Base-by-base conservation (phyloP, 2,329 filamentous ascomycete genomes). In the Botrytis paeoniae region DNA sequence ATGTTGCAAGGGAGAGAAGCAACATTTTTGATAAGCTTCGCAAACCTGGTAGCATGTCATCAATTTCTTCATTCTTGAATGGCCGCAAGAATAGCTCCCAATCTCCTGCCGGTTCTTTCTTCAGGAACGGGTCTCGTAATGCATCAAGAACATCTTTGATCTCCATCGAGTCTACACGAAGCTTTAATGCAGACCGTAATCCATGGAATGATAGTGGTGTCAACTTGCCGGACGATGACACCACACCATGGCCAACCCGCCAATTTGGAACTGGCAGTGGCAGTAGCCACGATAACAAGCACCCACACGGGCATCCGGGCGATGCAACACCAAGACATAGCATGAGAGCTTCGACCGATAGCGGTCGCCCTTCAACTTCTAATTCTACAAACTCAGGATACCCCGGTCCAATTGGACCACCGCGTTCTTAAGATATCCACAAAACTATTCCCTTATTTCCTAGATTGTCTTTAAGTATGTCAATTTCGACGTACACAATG, bases 201-300 rank as follows among this genome's bases (percentile, higher is more conserved):
- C 95, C 95, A 75, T 98, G 95, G 95, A 98, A 98, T 82, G 95
- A 98, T 82, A 97, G 94, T 80, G 95, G 95, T 79, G 94, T 98
- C 81, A 98, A 98, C 82, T 89, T 98, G 77, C 87, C 93, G 75
- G 95, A 98, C 79, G 94, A 97, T 76, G 94, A 98, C 78, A 79
- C 84, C 73, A 85, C 87, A 77, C 87, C 87, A 57, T 91, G 89
- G 89, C 83, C 86, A 70, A 84, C 84, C 69, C 89, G 89, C 76
- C 89, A 89, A 78, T 88, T 91, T 78, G 87, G 88, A 80, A 92
- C 90, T 81, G 89, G 89, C 81, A 92, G 90, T 82, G 72, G 73
- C 18, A 76, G 75, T 70, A 89, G 88, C 81, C 85, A 86, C 79
- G 85, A 91, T 81, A 86, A 86, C 80, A 92, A 91, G 82, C 84